Evolutionary conservation across 2,329 filamentous ascomycete species (phyloP).

Genomic region (Neonectria magnoliae): DNA sequence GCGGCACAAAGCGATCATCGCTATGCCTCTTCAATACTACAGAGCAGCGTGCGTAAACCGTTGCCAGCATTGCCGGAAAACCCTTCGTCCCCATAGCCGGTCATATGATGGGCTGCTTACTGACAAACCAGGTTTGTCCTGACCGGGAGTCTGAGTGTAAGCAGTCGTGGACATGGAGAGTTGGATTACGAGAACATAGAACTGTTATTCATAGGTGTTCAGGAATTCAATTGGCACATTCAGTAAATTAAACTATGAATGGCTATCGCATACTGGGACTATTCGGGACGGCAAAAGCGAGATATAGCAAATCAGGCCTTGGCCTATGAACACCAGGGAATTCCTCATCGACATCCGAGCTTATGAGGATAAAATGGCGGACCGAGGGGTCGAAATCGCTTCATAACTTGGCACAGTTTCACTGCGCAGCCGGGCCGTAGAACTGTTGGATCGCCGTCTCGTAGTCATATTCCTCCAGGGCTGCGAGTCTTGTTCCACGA

Average conservation of each 20-base stretch:
- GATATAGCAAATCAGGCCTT: slow-evolving; percentile 36
- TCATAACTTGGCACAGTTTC: slow-evolving; percentile 21
- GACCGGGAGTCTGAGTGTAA: neutral
- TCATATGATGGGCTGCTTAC: neutral
- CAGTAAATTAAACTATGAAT: slow-evolving; percentile 30
- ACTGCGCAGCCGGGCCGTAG: slow-evolving; percentile 42
- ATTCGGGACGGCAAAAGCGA: slow-evolving; percentile 35
- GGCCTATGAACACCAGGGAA: slow-evolving; percentile 28
- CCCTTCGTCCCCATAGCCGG: slow-evolving; percentile 37
- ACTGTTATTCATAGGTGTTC: neutral
- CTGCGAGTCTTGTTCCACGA: slow-evolving; percentile 79
- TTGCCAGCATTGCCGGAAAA: slow-evolving; percentile 56
- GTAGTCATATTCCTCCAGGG: slow-evolving; percentile 70
- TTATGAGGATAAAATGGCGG: slow-evolving; percentile 29
- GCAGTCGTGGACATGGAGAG: neutral
- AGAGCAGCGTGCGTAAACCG: slow-evolving; percentile 51
- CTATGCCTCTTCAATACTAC: slow-evolving; percentile 33
- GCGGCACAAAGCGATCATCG: slow-evolving; percentile 25
- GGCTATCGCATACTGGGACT: slow-evolving; percentile 29
- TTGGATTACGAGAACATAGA: neutral
- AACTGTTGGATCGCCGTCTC: slow-evolving; percentile 55
- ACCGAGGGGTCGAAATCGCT: slow-evolving; percentile 32
- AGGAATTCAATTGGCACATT: slow-evolving; percentile 28
- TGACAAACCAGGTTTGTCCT: neutral
- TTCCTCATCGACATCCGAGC: slow-evolving; percentile 19